Conservation (phyloP, 129 eudicot species). For the Saussurea involucrata region DNA sequence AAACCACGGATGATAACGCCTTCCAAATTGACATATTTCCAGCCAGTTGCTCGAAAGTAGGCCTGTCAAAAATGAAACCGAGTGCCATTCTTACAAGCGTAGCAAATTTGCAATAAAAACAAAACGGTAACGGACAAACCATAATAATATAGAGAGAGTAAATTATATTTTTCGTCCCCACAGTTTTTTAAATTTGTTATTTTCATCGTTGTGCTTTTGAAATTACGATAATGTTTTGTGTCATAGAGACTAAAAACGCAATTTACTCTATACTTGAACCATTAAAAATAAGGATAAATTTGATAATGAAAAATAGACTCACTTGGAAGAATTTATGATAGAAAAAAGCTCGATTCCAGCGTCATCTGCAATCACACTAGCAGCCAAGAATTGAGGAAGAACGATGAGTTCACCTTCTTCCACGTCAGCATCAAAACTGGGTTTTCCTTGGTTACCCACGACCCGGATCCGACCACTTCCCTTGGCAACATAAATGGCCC, state of each 20-base stretch:
- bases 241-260: neutral
- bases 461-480: constrained; percentile 51
- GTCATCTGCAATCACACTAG: constrained; percentile 27
- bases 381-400: constrained; percentile 48
- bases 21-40: constrained; percentile 43
- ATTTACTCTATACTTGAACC: no score
- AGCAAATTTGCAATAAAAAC: neutral
- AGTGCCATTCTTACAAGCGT: neutral
- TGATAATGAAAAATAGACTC: neutral
- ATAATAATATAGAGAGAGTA: no score
- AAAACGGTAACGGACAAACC: neutral
- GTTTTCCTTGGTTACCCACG: constrained; percentile 36
- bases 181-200: no score
- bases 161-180: no score
- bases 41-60: constrained; percentile 17
- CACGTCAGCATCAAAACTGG: constrained; percentile 32
- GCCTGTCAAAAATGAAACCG: constrained; percentile 22
- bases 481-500: constrained; percentile 34
- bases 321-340: constrained; percentile 44
- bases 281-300: neutral
- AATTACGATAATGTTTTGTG: no score
- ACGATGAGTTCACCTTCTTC: constrained; percentile 38
- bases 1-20: constrained; percentile 21
- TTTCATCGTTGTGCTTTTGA: no score
- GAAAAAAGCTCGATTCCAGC: constrained; percentile 48